Conservation (phyloP, 1,284 basidiomycete genomes). For the Ganoderma sinense region DNA sequence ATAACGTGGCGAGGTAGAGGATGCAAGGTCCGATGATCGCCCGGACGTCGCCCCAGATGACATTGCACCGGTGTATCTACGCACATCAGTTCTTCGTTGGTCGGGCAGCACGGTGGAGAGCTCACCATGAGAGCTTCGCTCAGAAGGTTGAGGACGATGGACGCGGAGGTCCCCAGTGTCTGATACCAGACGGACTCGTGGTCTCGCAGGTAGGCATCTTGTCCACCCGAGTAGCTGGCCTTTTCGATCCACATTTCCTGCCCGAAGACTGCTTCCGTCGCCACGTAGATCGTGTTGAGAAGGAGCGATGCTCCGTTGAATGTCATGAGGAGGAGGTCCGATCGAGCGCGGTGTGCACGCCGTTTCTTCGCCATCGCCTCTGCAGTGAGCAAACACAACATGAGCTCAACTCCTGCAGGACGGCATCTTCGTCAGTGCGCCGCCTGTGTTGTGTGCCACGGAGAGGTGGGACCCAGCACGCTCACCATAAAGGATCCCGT, state of each 20-base stretch:
- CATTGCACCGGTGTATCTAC: constrained; percentile 27
- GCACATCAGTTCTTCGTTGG: neutral
- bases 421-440: neutral
- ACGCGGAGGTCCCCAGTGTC: constrained; percentile 28
- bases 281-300: constrained; percentile 29
- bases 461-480: neutral
- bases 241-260: constrained; percentile 33
- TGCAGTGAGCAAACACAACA: constrained; percentile 32
- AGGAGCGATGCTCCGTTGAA: constrained; percentile 24
- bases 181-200: constrained; percentile 33
- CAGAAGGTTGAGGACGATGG: constrained; percentile 24
- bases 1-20: constrained; percentile 15
- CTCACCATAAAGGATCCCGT: constrained; percentile 37
- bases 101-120: too few species aligned
- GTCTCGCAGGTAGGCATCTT: constrained; percentile 21
- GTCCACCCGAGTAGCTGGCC: constrained; percentile 23
- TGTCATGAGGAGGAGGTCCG: constrained; percentile 14
- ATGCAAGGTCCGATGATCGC: constrained; percentile 17
- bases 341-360: neutral
- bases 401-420: constrained; percentile 33
- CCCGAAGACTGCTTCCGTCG: constrained; percentile 29
- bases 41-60: constrained; percentile 21
- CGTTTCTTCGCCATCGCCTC: constrained; percentile 21
- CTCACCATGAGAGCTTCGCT: constrained; percentile 25
- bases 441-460: neutral